phyloP scores from a whole-genome alignment of 495 filamentous ascomycete genomes.

The Parmelia sp. region DNA sequence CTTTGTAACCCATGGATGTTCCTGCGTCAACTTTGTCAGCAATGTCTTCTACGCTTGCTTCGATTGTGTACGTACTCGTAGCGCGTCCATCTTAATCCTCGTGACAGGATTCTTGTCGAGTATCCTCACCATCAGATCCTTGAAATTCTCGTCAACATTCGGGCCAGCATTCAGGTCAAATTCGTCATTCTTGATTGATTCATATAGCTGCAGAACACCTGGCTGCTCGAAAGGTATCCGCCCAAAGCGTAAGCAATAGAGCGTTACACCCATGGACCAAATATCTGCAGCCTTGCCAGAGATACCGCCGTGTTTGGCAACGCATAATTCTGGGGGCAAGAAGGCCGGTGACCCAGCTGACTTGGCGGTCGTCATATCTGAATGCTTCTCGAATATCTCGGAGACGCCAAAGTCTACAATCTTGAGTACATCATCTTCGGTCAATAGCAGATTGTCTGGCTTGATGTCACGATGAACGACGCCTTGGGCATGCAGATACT shows the following conservation, averaged over 20 bases:
- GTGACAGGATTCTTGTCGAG: conserved; percentile 72
- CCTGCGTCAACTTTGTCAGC: conserved; percentile 46
- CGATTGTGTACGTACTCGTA: conserved; percentile 58
- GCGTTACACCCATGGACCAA: conserved; percentile 96
- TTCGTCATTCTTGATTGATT: conserved; percentile 72
- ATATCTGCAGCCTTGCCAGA: conserved; percentile 88
- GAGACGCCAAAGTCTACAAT: conserved; percentile 98
- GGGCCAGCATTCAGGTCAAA: conserved; percentile 19
- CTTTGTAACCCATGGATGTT: conserved; percentile 92
- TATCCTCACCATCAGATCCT: conserved; percentile 59
- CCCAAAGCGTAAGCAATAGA: conserved; percentile 90
- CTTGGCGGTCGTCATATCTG: conserved; percentile 87
- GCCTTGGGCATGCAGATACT: conserved; percentile 93
- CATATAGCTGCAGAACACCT: conserved; percentile 78
- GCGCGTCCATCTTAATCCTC: conserved; percentile 71
- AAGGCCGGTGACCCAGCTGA: conserved; percentile 94
- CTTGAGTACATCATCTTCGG: conserved; percentile 85
- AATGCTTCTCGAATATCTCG: conserved; percentile 91
- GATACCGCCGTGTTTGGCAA: conserved; percentile 80
- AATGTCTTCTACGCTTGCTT: conserved; percentile 4
- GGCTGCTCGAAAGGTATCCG: conserved; percentile 73
- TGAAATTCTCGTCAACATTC: conserved; percentile 51
- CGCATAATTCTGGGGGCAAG: conserved; percentile 86
- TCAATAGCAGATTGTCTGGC: conserved; percentile 90
- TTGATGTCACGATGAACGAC: conserved; percentile 98